phyloP scores from a whole-genome alignment of 176 grass and related monocot genomes.

The Elaeis guineensis region DNA sequence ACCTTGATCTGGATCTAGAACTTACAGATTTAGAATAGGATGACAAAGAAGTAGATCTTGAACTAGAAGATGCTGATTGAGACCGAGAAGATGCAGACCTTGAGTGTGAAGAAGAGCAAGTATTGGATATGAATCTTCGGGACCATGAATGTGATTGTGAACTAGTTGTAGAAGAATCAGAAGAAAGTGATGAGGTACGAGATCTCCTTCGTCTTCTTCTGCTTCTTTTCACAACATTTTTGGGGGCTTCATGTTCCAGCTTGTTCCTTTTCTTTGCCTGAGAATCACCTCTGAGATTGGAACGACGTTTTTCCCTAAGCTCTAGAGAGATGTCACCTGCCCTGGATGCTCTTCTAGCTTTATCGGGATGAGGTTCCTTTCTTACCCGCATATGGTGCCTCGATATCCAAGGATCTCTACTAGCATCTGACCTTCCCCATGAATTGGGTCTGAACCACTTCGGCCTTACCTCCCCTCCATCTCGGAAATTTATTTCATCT shows the following conservation, averaged over 20 bases:
- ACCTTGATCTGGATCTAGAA: constrained; percentile 16
- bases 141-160: constrained; percentile 2
- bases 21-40: constrained; percentile 17
- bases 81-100: constrained; percentile 11
- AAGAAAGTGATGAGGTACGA: constrained; percentile 18
- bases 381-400: constrained; percentile 10
- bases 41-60: constrained; percentile 35
- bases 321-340: constrained; percentile 15
- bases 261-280: constrained; percentile 24
- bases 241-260: not conserved
- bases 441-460: constrained; percentile 23
- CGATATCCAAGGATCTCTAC: constrained; percentile 21
- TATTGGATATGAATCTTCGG: constrained; percentile 1
- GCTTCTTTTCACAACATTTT: not conserved
- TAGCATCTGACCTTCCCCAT: constrained; percentile 12
- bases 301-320: not conserved
- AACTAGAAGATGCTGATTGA: constrained; percentile 42
- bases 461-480: constrained; percentile 16
- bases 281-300: constrained; percentile 11
- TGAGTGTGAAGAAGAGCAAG: constrained; percentile 22
- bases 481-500: constrained; percentile 26
- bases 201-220: constrained; percentile 10
- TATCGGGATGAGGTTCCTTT: constrained; percentile 26
- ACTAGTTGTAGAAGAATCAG: constrained; percentile 22
- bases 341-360: constrained; percentile 1